Conservation (phyloP, 805 yeast species). For the Kuraishia borneana region DNA sequence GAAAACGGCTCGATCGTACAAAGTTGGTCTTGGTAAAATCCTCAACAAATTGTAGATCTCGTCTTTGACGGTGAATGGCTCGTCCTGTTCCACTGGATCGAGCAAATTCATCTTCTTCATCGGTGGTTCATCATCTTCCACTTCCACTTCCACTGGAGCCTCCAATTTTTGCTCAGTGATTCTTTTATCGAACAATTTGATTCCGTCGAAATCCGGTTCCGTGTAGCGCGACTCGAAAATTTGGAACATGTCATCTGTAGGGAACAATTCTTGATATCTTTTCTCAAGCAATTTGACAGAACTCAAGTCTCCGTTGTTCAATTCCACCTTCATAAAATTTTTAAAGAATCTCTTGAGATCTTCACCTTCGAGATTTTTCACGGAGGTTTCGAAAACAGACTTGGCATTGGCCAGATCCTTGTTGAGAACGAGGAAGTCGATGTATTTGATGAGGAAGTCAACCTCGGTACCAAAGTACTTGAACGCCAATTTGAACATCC, state of each 20-base stretch:
- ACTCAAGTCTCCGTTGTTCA: constrained; percentile 56
- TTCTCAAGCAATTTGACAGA: constrained; percentile 57
- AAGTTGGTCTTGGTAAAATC: constrained; percentile 48
- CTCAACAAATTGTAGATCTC: constrained; percentile 39
- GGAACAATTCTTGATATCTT: constrained; percentile 56
- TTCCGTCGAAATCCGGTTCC: constrained; percentile 23
- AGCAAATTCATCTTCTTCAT: neutral
- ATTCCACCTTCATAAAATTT: constrained; percentile 56
- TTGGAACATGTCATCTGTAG: constrained; percentile 36
- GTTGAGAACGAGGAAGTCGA: constrained; percentile 56
- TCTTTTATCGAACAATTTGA: constrained; percentile 25
- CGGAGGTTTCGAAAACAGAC: constrained; percentile 70
- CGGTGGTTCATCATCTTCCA: constrained; percentile 7
- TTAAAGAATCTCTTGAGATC: constrained; percentile 36
- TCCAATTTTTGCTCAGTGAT: neutral
- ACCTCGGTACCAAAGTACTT: constrained; percentile 39
- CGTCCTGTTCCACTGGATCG: neutral
- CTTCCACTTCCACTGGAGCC: neutral
- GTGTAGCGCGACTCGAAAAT: constrained; percentile 10
- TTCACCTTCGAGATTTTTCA: constrained; percentile 38
- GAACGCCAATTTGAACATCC: constrained; percentile 72
- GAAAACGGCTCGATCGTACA: constrained; percentile 41
- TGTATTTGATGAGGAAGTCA: constrained; percentile 54
- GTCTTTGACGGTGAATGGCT: constrained; percentile 22
- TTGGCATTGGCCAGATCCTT: constrained; percentile 67